Evolutionary conservation across 805 yeast species (phyloP), one percentile per base, ranked within the genome.

Genomic region (Cyberlindnera xylosilytica): DNA sequence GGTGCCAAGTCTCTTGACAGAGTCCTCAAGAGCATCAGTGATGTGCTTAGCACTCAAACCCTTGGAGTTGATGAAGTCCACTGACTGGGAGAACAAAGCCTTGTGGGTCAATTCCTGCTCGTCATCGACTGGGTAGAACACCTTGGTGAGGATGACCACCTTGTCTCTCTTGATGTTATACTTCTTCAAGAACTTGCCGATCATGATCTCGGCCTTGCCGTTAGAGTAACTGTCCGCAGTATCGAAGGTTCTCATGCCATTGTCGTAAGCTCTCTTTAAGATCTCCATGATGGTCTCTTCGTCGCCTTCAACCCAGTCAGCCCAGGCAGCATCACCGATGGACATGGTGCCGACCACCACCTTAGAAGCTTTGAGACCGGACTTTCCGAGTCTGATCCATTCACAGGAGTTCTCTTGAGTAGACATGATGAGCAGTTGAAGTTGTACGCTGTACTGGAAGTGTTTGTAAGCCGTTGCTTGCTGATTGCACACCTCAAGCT

Each of bases 111-210:
- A 10, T 17, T 38, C 40, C 36, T 39, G 24, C 16, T 36, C 47
- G n/a, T 47, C 50, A 35, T 49, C 56, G 22, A 51, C 37, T 15
- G 56, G 49, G 28, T 18, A 33, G 36, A 35, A 52, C 7, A 36
- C 57, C 60, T 80, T 80, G 22, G 80, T 62, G 50, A 79, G 44
- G 44, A 79, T 78, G n/a, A 78, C 81, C 39, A 79, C 70, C 35
- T 68, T 69, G 33, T 75, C 77, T 49, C 84, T 66, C 5, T 69
- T 69, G 50, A 79, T 79, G 34, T 71, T 62, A 61, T 68, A 78
- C 42, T 67, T 64, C 48, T 69, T 67, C 45, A 79, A 52, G 51
- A 78, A 79, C 55, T 76, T 76, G n/a, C 81, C 78, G 11, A 79
- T 37, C 3, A 78, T 47, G 5, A 57, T 51, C 57, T 78, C 83